Conservation (phyloP, 2,329 filamentous ascomycete species). For the Colletotrichum lindemuthianum region DNA sequence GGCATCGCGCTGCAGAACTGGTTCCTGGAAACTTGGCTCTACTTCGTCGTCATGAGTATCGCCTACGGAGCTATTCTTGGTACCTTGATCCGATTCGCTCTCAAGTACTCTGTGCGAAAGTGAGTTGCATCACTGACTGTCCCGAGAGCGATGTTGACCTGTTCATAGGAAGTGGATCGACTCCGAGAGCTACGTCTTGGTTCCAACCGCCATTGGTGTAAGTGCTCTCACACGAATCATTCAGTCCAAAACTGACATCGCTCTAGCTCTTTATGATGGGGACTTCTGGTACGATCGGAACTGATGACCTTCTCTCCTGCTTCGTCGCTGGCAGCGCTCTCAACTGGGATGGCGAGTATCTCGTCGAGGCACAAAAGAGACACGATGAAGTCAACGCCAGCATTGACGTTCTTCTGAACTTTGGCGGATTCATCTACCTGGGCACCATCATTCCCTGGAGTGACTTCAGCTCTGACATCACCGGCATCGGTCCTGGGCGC, state of each 20-base stretch:
- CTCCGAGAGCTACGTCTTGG: conserved; percentile 62
- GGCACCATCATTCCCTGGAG: conserved; percentile 66
- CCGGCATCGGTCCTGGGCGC: conserved; percentile 61
- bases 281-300: conserved; percentile 65
- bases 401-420: conserved; percentile 68
- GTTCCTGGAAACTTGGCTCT: conserved; percentile 69
- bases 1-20: conserved; percentile 64
- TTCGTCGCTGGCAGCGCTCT: conserved; percentile 68
- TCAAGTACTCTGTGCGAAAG: conserved; percentile 55
- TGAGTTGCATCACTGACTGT: conserved; percentile 19
- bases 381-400: conserved; percentile 70
- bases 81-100: conserved; percentile 54
- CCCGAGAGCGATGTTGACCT: background rate
- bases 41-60: conserved; percentile 64
- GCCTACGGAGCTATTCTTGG: conserved; percentile 64
- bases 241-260: background rate
- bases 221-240: conserved; percentile 39
- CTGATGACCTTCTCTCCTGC: conserved; percentile 69
- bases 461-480: conserved; percentile 62
- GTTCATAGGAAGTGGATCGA: conserved; percentile 62
- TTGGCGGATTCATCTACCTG: conserved; percentile 69
- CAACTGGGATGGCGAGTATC: conserved; percentile 71
- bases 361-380: conserved; percentile 62
- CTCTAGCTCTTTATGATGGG: conserved; percentile 67
- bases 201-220: conserved; percentile 60